These are phyloP conservation scores for Lepidium campestre DNA, from an alignment of 441 rosid genomes.

Conservation along the genomic window DNA sequence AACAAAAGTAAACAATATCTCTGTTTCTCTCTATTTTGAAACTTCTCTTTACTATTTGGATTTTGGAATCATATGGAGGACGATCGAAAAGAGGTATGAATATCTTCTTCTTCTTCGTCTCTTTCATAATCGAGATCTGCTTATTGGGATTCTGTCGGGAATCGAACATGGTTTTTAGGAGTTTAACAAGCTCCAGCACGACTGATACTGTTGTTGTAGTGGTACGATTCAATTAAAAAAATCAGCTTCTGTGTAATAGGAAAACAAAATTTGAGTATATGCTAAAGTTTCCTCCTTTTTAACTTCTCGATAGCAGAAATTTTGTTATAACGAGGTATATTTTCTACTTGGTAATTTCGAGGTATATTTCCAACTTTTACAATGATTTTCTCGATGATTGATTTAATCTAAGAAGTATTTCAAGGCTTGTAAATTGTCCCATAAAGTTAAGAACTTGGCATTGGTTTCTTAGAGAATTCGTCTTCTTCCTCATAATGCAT, in stretches of 20 bases:
- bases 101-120: constrained; percentile 2
- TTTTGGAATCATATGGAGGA: constrained; percentile 14
- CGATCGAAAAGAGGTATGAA: constrained; percentile 26
- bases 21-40: background rate
- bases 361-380: constrained; percentile 4
- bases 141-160: constrained; percentile 5
- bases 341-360: background rate
- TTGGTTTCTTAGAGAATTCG: background rate
- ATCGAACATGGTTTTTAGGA: background rate
- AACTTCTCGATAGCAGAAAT: background rate
- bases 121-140: constrained; percentile 10
- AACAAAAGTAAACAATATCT: background rate
- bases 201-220: background rate
- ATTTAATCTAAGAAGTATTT: background rate
- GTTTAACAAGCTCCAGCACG: background rate
- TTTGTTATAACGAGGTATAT: constrained; percentile 8
- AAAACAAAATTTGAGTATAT: background rate
- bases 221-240: background rate
- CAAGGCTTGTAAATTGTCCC: background rate
- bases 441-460: constrained; percentile 7
- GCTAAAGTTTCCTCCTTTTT: background rate
- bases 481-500: constrained; percentile 2
- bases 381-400: background rate
- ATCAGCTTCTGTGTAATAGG: background rate
- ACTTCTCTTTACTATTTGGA: background rate